phyloP scores from a whole-genome alignment of 1,284 basidiomycete genomes.

The Leccinum pachyderme region DNA sequence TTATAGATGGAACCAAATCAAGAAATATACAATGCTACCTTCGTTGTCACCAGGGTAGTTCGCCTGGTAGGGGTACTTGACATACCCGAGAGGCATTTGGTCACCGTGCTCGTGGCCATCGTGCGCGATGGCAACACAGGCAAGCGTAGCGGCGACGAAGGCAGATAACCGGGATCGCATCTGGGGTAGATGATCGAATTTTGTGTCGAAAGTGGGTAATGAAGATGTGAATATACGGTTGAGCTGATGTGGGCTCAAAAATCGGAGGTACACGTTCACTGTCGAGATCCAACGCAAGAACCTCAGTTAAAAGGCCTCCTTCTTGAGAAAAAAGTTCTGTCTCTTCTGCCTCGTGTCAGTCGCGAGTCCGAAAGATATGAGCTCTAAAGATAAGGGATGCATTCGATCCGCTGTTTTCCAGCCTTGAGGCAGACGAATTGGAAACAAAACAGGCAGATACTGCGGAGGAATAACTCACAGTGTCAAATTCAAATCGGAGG shows the following conservation, averaged over 20 bases:
- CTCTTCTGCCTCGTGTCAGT: conserved; percentile 13
- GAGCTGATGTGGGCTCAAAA: background rate
- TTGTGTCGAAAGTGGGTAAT: background rate
- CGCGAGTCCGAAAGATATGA: conserved; percentile 10
- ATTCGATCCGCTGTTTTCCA: conserved; percentile 13
- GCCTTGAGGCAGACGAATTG: conserved; percentile 27
- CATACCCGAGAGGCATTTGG: conserved; percentile 63
- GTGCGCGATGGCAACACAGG: conserved; percentile 34
- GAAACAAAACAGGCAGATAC: background rate
- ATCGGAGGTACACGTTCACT: background rate
- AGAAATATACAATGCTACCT: conserved; percentile 36
- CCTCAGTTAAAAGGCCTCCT: conserved; percentile 22
- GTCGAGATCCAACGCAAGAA: conserved; percentile 1
- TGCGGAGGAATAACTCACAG: conserved; percentile 7
- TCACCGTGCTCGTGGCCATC: conserved; percentile 42
- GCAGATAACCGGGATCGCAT: conserved; percentile 32
- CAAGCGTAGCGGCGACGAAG: conserved; percentile 21
- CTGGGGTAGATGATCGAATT: conserved; percentile 1
- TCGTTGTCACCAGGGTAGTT: conserved; percentile 50
- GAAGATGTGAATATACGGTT: background rate
- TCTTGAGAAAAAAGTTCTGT: conserved; percentile 24
- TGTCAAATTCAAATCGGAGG: conserved; percentile 5
- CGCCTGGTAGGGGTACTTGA: conserved; percentile 61
- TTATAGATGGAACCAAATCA: background rate
- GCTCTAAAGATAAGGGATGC: conserved; percentile 17